phyloP scores from a whole-genome alignment of 306 rosid genomes.

The Malus fusca region DNA sequence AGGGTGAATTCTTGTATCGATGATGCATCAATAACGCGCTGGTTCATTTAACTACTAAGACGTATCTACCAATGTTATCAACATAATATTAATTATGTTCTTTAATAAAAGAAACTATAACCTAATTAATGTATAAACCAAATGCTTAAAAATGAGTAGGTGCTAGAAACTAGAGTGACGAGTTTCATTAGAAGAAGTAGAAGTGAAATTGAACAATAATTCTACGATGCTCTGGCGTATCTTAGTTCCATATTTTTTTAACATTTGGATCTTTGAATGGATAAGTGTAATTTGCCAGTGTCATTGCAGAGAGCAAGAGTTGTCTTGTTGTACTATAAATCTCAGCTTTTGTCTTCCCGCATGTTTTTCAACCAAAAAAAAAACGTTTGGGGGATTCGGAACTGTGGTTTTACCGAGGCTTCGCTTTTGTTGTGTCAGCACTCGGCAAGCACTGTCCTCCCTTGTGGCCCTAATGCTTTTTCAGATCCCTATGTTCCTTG shows the following conservation, averaged over 20 bases:
- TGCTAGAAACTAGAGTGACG: too few relatives aligned
- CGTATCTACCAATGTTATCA: neutral
- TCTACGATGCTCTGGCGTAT: too few relatives aligned
- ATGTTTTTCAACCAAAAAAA: neutral
- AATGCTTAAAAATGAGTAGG: too few relatives aligned
- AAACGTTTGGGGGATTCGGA: neutral
- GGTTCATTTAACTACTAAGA: too few relatives aligned
- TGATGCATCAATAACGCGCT: neutral
- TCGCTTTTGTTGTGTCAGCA: neutral
- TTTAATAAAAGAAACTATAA: too few relatives aligned
- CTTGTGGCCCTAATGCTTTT: neutral
- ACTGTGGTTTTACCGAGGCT: neutral
- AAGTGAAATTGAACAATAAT: too few relatives aligned
- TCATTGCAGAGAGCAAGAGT: neutral
- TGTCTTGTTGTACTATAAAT: neutral
- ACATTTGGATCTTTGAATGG: too few relatives aligned
- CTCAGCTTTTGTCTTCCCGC: constrained; percentile 3
- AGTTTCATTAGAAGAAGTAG: too few relatives aligned
- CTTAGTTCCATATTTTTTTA: too few relatives aligned
- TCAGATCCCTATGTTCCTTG: neutral
- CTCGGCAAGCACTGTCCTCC: neutral
- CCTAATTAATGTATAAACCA: neutral
- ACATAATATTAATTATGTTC: too few relatives aligned
- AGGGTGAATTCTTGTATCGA: neutral
- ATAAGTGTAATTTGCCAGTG: neutral